Evolutionary conservation across 2,329 filamentous ascomycete species (phyloP).

Genomic region (Aspergillus sp.): DNA sequence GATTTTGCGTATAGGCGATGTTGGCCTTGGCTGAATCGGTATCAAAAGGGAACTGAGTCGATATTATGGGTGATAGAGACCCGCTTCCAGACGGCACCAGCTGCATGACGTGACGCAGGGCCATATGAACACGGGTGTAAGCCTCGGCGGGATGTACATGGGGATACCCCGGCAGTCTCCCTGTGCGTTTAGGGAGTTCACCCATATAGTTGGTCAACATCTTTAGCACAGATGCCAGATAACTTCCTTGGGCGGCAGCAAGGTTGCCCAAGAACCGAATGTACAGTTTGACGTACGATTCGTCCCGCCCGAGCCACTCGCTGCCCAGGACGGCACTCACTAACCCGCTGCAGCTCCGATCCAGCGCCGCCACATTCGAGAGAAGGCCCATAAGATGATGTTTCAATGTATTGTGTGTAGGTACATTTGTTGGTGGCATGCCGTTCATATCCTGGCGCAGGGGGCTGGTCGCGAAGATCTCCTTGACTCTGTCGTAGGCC

Average conservation of each 20-base stretch:
- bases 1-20: slow-evolving; percentile 82
- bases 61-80: slow-evolving; percentile 66
- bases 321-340: slow-evolving; percentile 59
- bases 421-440: slow-evolving; percentile 43
- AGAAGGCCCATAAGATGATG: slow-evolving; percentile 61
- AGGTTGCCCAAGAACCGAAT: slow-evolving; percentile 61
- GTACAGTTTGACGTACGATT: slow-evolving; percentile 58
- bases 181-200: slow-evolving; percentile 55
- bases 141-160: slow-evolving; percentile 64
- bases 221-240: slow-evolving; percentile 70
- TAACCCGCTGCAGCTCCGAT: slow-evolving; percentile 57
- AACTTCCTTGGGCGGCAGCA: slow-evolving; percentile 78
- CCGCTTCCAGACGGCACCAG: slow-evolving; percentile 78
- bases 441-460: slow-evolving; percentile 38
- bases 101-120: slow-evolving; percentile 72
- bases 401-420: slow-evolving; percentile 53
- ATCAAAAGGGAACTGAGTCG: slow-evolving; percentile 70
- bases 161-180: slow-evolving; percentile 55
- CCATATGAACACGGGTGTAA: slow-evolving; percentile 72
- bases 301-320: slow-evolving; percentile 63
- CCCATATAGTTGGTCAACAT: slow-evolving; percentile 81
- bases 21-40: slow-evolving; percentile 77
- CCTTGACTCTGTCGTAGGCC: slow-evolving; percentile 57
- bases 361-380: slow-evolving; percentile 56
- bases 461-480: slow-evolving; percentile 52